Percentiles rank a stretch among this genome's conserved stretches.
These are phyloP conservation scores for Zoysia japonica DNA, from an alignment of 176 grass and related monocot genomes.

Conservation along the genomic window DNA sequence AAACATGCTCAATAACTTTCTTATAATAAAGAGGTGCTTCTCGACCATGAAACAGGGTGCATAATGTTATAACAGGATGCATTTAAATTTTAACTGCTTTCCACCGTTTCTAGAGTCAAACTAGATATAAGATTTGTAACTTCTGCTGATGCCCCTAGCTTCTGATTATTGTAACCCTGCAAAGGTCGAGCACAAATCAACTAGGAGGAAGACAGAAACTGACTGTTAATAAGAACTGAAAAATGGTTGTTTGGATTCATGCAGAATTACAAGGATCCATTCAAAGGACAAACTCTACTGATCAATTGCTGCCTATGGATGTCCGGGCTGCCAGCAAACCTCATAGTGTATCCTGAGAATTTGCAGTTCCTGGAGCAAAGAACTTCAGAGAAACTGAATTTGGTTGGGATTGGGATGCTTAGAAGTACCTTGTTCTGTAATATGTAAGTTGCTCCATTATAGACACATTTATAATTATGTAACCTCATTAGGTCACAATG, in stretches of 20 bases:
- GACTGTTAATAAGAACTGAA: neutral
- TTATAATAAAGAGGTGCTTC: no score
- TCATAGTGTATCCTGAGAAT: neutral
- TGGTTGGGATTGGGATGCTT: neutral
- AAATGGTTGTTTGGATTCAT: neutral
- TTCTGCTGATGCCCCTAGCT: neutral
- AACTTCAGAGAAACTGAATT: slow-evolving; percentile 22
- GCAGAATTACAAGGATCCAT: neutral
- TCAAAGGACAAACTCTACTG: neutral
- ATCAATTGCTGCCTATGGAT: neutral
- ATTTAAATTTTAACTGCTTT: no score
- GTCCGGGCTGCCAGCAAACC: neutral
- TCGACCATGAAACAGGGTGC: no score
- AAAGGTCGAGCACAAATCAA: neutral
- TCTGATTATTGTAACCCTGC: neutral
- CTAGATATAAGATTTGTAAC: neutral
- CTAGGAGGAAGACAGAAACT: neutral
- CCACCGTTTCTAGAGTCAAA: no score
- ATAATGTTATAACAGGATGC: no score
- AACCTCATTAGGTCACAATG: neutral
- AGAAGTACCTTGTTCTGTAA: neutral
- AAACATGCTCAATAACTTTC: no score
- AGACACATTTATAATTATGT: neutral
- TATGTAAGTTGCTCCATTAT: neutral
- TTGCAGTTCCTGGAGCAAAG: neutral